phyloP scores from a whole-genome alignment of 768 basidiomycete species.

The Boletellus ananas region DNA sequence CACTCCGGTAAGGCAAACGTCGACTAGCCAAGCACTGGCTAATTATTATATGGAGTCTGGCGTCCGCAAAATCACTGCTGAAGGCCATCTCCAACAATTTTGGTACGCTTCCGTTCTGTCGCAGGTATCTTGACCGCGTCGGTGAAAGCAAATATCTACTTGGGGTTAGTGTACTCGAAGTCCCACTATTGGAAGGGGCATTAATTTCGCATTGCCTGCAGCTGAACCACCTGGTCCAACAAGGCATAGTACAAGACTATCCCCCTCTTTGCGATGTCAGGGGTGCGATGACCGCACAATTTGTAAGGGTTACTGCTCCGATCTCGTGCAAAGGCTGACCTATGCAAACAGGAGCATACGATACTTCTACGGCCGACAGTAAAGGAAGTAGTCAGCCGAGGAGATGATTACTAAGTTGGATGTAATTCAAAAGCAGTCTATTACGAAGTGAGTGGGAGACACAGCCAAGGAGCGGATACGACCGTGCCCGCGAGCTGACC shows the following conservation, averaged over 20 bases:
- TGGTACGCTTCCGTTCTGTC: slow-evolving; percentile 92
- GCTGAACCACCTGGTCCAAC: slow-evolving; percentile 86
- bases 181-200: not conserved
- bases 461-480: not conserved
- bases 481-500: slow-evolving; percentile 4
- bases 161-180: slow-evolving; percentile 51
- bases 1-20: slow-evolving; percentile 56
- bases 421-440: slow-evolving; percentile 3
- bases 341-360: slow-evolving; percentile 66
- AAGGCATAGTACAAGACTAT: slow-evolving; percentile 88
- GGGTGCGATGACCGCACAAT: slow-evolving; percentile 93
- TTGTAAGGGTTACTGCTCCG: slow-evolving; percentile 42
- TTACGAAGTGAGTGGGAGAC: slow-evolving; percentile 6
- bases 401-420: slow-evolving; percentile 65
- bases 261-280: slow-evolving; percentile 85
- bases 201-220: slow-evolving; percentile 26
- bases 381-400: slow-evolving; percentile 82
- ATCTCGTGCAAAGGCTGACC: slow-evolving; percentile 4
- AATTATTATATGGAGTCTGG: slow-evolving; percentile 50
- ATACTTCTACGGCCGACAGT: slow-evolving; percentile 80
- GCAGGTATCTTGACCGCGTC: slow-evolving; percentile 87
- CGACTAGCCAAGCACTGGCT: not conserved
- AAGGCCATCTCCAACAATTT: slow-evolving; percentile 90
- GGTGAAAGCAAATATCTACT: slow-evolving; percentile 94
- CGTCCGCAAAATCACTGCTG: slow-evolving; percentile 80